Base-by-base conservation (phyloP, 2,329 filamentous ascomycete species). In the Incumbomyces lentus region DNA sequence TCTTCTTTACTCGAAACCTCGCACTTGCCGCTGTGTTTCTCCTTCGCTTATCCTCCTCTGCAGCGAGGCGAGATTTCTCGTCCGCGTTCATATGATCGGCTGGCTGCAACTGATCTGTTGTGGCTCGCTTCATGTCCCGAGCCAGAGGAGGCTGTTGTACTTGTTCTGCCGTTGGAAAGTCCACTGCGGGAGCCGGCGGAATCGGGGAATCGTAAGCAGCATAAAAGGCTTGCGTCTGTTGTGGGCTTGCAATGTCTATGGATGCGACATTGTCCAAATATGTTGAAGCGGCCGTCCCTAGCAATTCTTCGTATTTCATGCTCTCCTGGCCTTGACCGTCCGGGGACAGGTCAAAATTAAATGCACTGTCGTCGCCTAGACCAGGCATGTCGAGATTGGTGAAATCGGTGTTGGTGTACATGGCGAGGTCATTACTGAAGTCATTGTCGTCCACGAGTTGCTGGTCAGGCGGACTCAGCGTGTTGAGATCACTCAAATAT, bases 1-100 rank as follows among this genome's bases (percentile, higher is more conserved):
- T 94, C 82, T 94, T 94, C 79, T 94, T 94, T 62, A 92, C 80
- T 49, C 87, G 83, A 75, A 94, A 94, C 41, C 87, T 83, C 14
- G 87, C 87, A 55, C 82, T 88, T 46, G 87, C 87, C 29, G 87
- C 87, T 2, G 88, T 93, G 68, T 94, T 94, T 53, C 87, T 81
- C 49, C 86, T 80, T 41, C 87, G 82, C 70, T 93, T 93, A 64
- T 94, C 87, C 66, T 94, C 87, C 64, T 94, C 87, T 17, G 86
- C 86, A 11, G 83, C 83, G 5, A 80, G 56, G 33, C 84, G 81
- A 11, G 82, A 82, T 33, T 78, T 72, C 52, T 88, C 84, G 63
- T 89, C 84, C 40, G 83, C 75, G 56, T 67, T 75, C 49, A 79
- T 6, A 14, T 41, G 35, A 16, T 41, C 44, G 2, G 31, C 10